A percentile compares a stretch with the other conserved stretches of the same genome.
phyloP scores from a whole-genome alignment of 1,139 yeast genomes.

The Zygosaccharomyces sapae region DNA sequence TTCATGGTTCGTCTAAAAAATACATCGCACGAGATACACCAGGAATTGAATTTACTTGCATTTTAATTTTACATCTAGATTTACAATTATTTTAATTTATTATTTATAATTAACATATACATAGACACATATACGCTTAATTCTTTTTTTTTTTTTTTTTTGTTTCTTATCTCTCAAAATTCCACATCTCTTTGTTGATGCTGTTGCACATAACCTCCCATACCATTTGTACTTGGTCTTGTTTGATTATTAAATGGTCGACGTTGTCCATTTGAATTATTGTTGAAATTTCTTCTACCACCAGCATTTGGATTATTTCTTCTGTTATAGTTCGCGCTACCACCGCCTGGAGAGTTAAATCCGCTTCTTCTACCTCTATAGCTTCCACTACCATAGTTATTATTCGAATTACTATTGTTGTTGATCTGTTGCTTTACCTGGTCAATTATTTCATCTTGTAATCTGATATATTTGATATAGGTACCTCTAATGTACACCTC shows the following conservation, averaged over 20 bases:
- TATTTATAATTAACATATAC: constrained; percentile 7
- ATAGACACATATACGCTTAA: neutral
- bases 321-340: constrained; percentile 15
- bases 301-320: constrained; percentile 22
- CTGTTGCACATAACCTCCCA: constrained; percentile 34
- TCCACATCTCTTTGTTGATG: constrained; percentile 21
- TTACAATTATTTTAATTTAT: neutral
- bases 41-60: neutral
- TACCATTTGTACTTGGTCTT: constrained; percentile 26
- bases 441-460: constrained; percentile 72
- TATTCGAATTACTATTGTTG: constrained; percentile 32
- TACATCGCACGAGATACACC: constrained; percentile 13
- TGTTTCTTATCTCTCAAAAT: constrained; percentile 10
- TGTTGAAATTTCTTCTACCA: constrained; percentile 29
- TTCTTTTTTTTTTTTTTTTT: neutral
- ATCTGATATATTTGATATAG: constrained; percentile 63
- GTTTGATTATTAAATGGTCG: constrained; percentile 17
- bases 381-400: constrained; percentile 34
- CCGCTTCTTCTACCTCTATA: constrained; percentile 34
- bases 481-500: constrained; percentile 86
- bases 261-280: constrained; percentile 11
- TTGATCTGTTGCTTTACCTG: constrained; percentile 60
- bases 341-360: constrained; percentile 17
- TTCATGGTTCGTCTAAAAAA: constrained; percentile 25
- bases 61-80: neutral